These are phyloP conservation scores for Lactarius vividus DNA, from an alignment of 768 basidiomycete species.

Conservation along the genomic window DNA sequence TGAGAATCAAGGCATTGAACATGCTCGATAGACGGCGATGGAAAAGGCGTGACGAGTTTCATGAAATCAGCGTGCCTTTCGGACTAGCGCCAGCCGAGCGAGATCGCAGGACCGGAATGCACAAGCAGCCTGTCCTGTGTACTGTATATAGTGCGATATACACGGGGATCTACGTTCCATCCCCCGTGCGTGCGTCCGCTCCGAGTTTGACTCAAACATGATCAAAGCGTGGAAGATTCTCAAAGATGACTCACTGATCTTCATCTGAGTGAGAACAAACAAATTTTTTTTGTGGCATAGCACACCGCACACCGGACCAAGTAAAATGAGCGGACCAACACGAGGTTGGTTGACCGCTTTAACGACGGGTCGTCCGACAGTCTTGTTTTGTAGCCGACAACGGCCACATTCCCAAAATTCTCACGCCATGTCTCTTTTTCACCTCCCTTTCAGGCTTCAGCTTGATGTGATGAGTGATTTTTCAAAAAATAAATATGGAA, in stretches of 20 bases:
- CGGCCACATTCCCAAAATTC: conserved; percentile 9
- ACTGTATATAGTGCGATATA: conserved; percentile 16
- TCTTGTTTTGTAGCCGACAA: neutral
- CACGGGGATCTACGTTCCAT: conserved; percentile 26
- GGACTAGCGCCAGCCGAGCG: conserved; percentile 22
- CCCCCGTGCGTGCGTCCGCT: conserved; percentile 16
- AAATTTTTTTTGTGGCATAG: conserved; percentile 1
- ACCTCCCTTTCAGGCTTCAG: neutral
- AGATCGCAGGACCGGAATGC: conserved; percentile 23
- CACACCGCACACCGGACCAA: conserved; percentile 3
- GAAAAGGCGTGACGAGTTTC: conserved; percentile 19
- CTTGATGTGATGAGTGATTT: conserved; percentile 3
- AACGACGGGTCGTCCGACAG: neutral
- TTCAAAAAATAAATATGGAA: conserved; percentile 14
- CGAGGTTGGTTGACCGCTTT: conserved; percentile 11
- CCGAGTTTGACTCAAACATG: conserved; percentile 25
- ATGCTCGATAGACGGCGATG: conserved; percentile 19
- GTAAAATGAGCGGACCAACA: conserved; percentile 1
- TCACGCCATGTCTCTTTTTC: conserved; percentile 7
- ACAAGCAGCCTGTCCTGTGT: conserved; percentile 7
- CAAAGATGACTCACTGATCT: conserved; percentile 18
- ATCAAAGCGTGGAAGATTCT: conserved; percentile 14
- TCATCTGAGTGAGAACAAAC: conserved; percentile 8
- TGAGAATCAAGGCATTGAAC: conserved; percentile 21
- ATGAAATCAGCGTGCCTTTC: conserved; percentile 29